Base-by-base conservation (phyloP, 2,329 filamentous ascomycete genomes). In the Colletotrichum shisoi region DNA sequence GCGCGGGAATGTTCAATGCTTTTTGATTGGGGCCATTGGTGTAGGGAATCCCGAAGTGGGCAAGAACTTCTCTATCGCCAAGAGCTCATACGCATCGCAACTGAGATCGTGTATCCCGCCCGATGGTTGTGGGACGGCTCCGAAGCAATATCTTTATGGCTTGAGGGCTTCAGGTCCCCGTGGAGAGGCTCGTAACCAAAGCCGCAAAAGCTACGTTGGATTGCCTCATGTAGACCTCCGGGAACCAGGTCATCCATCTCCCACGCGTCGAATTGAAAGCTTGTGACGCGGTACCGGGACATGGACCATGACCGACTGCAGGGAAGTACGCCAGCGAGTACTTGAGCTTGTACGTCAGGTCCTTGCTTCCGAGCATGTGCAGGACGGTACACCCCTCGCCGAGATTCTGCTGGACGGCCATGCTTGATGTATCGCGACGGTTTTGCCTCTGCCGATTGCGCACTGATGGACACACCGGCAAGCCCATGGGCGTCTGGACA, bases 1-100 rank as follows among this genome's bases (percentile, higher is more conserved):
- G 90, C 85, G 34, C 87, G 83, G 74, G 90, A 90, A 73, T 89
- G 88, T 72, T 90, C 87, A 31, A 90, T 85, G 13, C 73, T 80
- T 69, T 69, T 83, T 82, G 73, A 90, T 89, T 1, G 42, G 31
- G 12, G 42, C 60, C 60, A 57, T 51, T n/a, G 24, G 7, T 9
- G 24, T 4, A n/a, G 13, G 46, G 15, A n/a, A n/a, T 31, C 17
- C 8, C 13, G 27, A 27, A 6, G 7, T 8, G 3, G 15, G 27
- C 6, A 31, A 8, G 4, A 3, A n/a, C 15, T 8, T 15, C 8
- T 15, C 19, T 31, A 24, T n/a, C 3, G 3, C 6, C 2, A n/a
- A 7, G 24, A n/a, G 31, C 24, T 11, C 24, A 31, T 24, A 31
- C 24, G 31, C 24, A 5, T 31, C n/a, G 24, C n/a, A 49, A n/a